These are phyloP conservation scores for Aquilaria malaccensis DNA, from an alignment of 345 rosid species.

Conservation along the genomic window DNA sequence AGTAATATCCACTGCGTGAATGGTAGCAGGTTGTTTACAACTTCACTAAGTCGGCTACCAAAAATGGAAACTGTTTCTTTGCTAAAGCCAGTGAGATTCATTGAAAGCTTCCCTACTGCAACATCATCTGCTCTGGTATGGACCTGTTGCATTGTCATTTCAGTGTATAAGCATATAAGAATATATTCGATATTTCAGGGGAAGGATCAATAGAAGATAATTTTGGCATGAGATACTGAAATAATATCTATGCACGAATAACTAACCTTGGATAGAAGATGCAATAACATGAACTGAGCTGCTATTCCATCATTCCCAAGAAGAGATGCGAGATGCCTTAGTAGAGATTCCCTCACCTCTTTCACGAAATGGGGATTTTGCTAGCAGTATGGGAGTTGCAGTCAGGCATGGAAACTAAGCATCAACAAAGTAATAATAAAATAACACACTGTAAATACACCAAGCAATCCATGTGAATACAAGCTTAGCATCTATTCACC, in stretches of 20 bases:
- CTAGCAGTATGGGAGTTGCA: constrained; percentile 26
- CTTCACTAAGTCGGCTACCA: constrained; percentile 36
- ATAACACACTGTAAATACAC: not conserved
- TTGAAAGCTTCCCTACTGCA: constrained; percentile 91
- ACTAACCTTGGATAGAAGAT: constrained; percentile 72
- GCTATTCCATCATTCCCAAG: constrained; percentile 81
- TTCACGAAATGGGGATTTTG: constrained; percentile 45
- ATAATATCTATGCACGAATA: constrained; percentile 3
- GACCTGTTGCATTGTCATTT: constrained; percentile 33
- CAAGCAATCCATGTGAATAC: not conserved
- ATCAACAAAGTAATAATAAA: not conserved
- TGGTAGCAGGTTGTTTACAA: constrained; percentile 63
- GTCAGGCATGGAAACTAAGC: not conserved
- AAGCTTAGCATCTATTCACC: constrained; percentile 29
- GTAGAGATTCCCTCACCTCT: constrained; percentile 54
- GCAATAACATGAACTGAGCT: constrained; percentile 63
- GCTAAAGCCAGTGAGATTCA: constrained; percentile 57
- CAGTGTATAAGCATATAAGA: too few species aligned
- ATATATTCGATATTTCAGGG: not conserved
- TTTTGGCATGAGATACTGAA: not conserved
- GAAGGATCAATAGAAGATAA: not conserved
- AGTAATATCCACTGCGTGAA: constrained; percentile 55
- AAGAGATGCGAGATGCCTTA: constrained; percentile 57
- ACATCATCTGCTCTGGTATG: constrained; percentile 66
- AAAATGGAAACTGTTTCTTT: constrained; percentile 63